Base-by-base conservation (phyloP, 139 green algal species). In the Picochlorum costavermella region DNA sequence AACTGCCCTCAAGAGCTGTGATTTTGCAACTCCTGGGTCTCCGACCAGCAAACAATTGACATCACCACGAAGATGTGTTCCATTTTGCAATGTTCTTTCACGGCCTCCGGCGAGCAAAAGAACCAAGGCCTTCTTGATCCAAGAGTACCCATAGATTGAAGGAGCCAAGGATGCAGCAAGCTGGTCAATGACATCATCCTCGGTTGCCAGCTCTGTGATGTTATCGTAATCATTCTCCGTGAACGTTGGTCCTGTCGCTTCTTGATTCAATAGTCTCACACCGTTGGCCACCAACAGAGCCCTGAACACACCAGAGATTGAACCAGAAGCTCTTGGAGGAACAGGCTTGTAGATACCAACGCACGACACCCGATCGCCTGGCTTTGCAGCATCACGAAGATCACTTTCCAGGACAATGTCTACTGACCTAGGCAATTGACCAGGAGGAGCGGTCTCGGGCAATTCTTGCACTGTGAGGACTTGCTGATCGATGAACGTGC, bases 1-100 rank as follows among this genome's bases (percentile, higher is more conserved):
- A 30, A 96, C 76, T 16, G 90, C 88, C 8, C 94, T 82, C 72
- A 99, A 82, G 66, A 99, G 68, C 84, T 99, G 94, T 4, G 76
- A 91, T 25, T 64, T 88, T 82, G 62, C 82, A 33, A 85, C 80
- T 13, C 71, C 72, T 11, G 82, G 76, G 29, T 85, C 79, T 28
- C 83, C 69, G 46, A 90, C 78, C 74, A 97, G 76, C 36, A 99
- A 78, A 68, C 86, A 90, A 82, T 99, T 98, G 73, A 99, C 88
- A 78, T 99, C 94, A n/a, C 93, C 93, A 66, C 93, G 72, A 60
- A 98, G 68, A 74, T 97, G 92, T 3, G 90, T 89, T 49, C 83
- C 82, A 70, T 89, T 90, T 46, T 56, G 60, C 60, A 87, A 65
- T 44, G 66, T 71, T 61, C 75, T 74, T 71, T 92, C 81, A 8